phyloP scores from a whole-genome alignment of 768 basidiomycete genomes.

The Tricholoma saponaceum region DNA sequence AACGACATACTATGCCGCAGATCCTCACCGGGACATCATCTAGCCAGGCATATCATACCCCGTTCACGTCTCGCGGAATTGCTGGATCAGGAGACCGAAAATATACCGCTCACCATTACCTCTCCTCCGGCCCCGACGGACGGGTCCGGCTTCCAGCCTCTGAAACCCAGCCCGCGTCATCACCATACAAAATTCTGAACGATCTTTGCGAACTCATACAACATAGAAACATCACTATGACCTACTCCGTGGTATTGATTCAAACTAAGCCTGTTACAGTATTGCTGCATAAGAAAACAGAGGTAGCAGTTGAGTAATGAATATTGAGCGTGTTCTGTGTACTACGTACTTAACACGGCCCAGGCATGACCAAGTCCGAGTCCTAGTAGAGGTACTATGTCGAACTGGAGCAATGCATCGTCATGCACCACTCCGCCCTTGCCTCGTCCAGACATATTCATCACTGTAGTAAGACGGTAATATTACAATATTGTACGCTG shows the following conservation, averaged over 20 bases:
- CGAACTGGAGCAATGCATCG: too few species aligned
- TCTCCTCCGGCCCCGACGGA: background rate
- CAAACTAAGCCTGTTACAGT: background rate
- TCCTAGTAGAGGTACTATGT: too few species aligned
- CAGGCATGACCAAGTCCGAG: too few species aligned
- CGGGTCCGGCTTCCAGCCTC: slow-evolving; percentile 3
- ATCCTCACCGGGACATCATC: slow-evolving; percentile 1
- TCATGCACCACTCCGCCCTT: too few species aligned
- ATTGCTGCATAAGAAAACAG: too few species aligned
- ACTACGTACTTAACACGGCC: too few species aligned
- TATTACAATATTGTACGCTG: too few species aligned
- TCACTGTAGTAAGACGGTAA: too few species aligned
- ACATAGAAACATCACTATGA: background rate
- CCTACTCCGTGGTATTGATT: background rate
- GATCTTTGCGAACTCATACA: background rate
- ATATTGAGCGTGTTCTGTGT: too few species aligned
- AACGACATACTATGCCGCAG: background rate
- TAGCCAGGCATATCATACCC: slow-evolving; percentile 21
- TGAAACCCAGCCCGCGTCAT: slow-evolving; percentile 14
- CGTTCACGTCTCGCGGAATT: slow-evolving; percentile 21
- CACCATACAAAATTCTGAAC: background rate
- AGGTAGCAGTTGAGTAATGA: too few species aligned
- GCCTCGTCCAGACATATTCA: too few species aligned
- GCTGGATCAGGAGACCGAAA: slow-evolving; percentile 9
- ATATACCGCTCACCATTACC: background rate